Percentiles rank a stretch among this genome's conserved stretches.
Evolutionary conservation across 108 stramenopile species (phyloP).

Genomic region (Seminavis robusta): DNA sequence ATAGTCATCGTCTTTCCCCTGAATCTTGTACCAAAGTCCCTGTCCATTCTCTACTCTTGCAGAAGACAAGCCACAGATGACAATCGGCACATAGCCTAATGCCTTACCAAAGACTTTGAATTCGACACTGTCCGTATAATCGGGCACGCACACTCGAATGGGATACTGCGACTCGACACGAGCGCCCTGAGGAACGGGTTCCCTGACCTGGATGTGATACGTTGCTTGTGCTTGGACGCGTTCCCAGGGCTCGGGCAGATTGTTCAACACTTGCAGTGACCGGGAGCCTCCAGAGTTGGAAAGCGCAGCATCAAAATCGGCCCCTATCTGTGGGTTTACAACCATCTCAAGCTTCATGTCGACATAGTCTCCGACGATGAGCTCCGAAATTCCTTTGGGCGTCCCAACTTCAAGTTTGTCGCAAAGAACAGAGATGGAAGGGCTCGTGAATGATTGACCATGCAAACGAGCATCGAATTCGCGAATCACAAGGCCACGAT

Average conservation of each 20-base stretch:
- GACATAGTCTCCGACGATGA: constrained; percentile 4
- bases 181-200: background rate
- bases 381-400: background rate
- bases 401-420: constrained; percentile 14
- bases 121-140: background rate
- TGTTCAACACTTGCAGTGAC: background rate
- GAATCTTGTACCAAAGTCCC: background rate
- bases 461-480: background rate
- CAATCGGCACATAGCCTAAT: constrained; percentile 2
- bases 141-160: background rate
- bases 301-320: constrained; percentile 3
- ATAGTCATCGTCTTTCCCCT: background rate
- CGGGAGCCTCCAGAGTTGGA: background rate
- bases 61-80: background rate
- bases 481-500: constrained; percentile 6
- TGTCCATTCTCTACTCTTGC: background rate
- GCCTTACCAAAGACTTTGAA: background rate
- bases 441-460: background rate
- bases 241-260: background rate
- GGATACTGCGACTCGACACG: constrained; percentile 9
- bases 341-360: constrained; percentile 1
- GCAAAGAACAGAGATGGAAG: constrained; percentile 4
- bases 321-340: background rate
- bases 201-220: background rate
- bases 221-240: constrained; percentile 6